These are phyloP conservation scores for Saururus chinensis DNA, from an alignment of 164 flowering plant genomes.

Conservation along the genomic window DNA sequence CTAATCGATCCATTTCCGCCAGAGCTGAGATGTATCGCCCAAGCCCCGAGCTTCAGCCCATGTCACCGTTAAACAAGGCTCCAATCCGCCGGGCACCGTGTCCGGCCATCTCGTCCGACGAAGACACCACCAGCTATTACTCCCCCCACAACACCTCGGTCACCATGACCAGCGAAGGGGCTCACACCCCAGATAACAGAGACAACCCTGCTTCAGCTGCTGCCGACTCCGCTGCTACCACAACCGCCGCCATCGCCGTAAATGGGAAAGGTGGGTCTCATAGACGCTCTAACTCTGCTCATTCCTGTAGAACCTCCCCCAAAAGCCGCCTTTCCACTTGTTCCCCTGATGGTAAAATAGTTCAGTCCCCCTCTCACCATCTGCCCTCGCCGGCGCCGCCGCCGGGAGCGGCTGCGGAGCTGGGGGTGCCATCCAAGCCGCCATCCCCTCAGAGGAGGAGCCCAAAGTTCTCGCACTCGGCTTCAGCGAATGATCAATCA, in stretches of 20 bases:
- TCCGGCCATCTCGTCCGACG: conserved; percentile 48
- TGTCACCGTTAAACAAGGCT: conserved; percentile 56
- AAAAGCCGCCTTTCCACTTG: conserved; percentile 43
- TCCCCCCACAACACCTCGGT: conserved; percentile 53
- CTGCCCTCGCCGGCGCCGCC: conserved; percentile 19
- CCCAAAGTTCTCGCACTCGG: conserved; percentile 48
- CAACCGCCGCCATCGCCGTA: not conserved
- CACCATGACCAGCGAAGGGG: conserved; percentile 26
- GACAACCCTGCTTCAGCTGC: conserved; percentile 8
- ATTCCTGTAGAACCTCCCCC: conserved; percentile 68
- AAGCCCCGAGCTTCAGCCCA: conserved; percentile 91
- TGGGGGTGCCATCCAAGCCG: conserved; percentile 11
- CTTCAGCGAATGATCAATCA: conserved; percentile 22
- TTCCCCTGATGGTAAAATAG: conserved; percentile 35
- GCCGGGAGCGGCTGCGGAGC: conserved; percentile 8
- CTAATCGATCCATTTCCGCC: conserved; percentile 49
- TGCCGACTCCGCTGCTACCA: not conserved
- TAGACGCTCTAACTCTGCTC: conserved; percentile 19
- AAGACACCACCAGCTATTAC: conserved; percentile 44
- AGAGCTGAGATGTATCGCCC: conserved; percentile 69
- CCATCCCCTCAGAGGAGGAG: conserved; percentile 28
- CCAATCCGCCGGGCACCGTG: conserved; percentile 21
- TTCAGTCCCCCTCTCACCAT: conserved; percentile 18
- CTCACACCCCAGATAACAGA: conserved; percentile 24
- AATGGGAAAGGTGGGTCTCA: conserved; percentile 3